Evolutionary conservation across 805 yeast genomes (phyloP), one percentile per base, ranked within the genome.

Genomic region (Wickerhamomyces alni): DNA sequence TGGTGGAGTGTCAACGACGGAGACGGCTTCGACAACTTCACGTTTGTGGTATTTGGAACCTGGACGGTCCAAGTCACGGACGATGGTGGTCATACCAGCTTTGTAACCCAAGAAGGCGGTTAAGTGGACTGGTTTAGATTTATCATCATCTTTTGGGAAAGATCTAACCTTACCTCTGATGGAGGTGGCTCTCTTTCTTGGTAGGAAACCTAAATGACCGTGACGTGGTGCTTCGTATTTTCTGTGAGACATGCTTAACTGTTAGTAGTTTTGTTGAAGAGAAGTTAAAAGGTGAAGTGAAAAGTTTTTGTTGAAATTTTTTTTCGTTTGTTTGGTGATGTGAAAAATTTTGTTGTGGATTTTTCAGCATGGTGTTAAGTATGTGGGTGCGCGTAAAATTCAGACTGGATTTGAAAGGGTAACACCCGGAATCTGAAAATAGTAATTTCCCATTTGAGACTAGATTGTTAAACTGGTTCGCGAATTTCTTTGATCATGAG

Each of bases 11-110:
- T 93, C 99, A 61, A 93, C 96, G 64, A 93, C 95, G 62, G 98
- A 80, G 71, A 93, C 96, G 65, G 99, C 99, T 82, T 93, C 99
- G 57, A 93, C 99, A 62, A 93, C 82, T 80, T 93, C 99, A 77
- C 98, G 94, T 94, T 93, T 93, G 96, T 93, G 97, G 96, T 91
- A 88, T 82, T 93, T 93, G 70, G 99, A 93, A 72, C 99, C 99
- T 77, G 99, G 99, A 79, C 98, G 86, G 91, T 93, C 97, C 70
- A 93, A 84, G 78, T 93, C 99, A 80, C 99, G 89, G 68, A 93
- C 99, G 63, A 88, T 87, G 76, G 99, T 93, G 76, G 99, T 82
- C 99, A 93, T 93, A 87, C 99, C 99, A 62, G 99, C 99, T 82
- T 79, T 79, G 96, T 93, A 93, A 77, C 99, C 99, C 63, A 93